Percentiles rank a stretch among this genome's conserved stretches.
Evolutionary conservation across 306 rosid species (phyloP).

Genomic region (Cyamopsis tetragonoloba): DNA sequence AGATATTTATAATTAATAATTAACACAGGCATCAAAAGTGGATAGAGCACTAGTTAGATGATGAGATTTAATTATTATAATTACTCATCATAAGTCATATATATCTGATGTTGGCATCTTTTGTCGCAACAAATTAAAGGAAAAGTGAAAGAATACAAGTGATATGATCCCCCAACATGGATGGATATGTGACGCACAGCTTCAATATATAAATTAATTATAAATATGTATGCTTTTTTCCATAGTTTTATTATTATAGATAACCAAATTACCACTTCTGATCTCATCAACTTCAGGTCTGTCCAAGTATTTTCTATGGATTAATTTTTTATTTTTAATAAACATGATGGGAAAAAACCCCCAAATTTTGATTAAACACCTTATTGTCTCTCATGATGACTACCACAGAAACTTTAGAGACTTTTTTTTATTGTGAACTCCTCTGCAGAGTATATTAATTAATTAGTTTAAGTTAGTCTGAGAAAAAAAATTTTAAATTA

Average conservation of each 20-base stretch:
- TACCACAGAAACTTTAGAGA: too few species aligned
- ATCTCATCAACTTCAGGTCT: slow-evolving; percentile 3
- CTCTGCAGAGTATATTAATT: too few species aligned
- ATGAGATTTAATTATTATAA: slow-evolving; percentile 18
- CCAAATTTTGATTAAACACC: too few species aligned
- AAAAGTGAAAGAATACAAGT: slow-evolving; percentile 2
- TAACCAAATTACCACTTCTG: slow-evolving; percentile 23
- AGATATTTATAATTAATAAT: slow-evolving; percentile 14
- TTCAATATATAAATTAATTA: not conserved
- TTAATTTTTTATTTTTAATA: too few species aligned
- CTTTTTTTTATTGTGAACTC: too few species aligned
- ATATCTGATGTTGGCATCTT: slow-evolving; percentile 35
- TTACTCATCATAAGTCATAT: too few species aligned
- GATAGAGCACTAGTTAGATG: slow-evolving; percentile 30
- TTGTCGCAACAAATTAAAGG: slow-evolving; percentile 27
- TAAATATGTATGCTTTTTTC: not conserved
- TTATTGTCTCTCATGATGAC: too few species aligned
- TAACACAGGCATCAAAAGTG: slow-evolving; percentile 14
- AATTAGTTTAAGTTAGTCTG: too few species aligned
- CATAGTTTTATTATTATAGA: not conserved
- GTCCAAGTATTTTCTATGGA: not conserved
- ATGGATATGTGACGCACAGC: slow-evolving; percentile 37
- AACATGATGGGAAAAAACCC: too few species aligned
- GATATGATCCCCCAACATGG: slow-evolving; percentile 28
- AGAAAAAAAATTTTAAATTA: too few species aligned